phyloP scores from a whole-genome alignment of 768 basidiomycete species.

The Boletus sp. region DNA sequence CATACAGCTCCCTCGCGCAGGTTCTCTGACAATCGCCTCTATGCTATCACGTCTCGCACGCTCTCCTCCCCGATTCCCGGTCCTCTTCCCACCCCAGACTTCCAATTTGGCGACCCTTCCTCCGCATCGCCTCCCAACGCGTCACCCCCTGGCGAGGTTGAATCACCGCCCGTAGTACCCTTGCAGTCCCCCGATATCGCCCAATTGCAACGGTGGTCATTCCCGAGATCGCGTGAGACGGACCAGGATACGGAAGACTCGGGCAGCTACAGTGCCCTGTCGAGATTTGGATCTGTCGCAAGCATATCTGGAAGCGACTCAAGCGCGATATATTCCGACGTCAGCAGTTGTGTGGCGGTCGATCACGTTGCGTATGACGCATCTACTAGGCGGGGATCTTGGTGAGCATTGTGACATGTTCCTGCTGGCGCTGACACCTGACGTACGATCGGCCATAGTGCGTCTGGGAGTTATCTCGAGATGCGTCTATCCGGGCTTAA shows the following conservation, averaged over 20 bases:
- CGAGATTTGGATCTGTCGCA: conserved; percentile 61
- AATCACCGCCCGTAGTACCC: conserved; percentile 20
- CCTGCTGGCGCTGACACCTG: conserved; percentile 21
- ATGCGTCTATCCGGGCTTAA: conserved; percentile 31
- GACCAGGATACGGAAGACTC: conserved; percentile 57
- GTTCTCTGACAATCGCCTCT: conserved; percentile 47
- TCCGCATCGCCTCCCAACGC: conserved; percentile 44
- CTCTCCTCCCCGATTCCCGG: conserved; percentile 48
- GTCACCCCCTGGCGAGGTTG: conserved; percentile 50
- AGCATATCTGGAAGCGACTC: conserved; percentile 62
- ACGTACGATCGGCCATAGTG: conserved; percentile 26
- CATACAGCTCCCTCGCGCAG: conserved; percentile 20
- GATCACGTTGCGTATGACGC: conserved; percentile 33
- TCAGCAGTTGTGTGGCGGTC: conserved; percentile 35
- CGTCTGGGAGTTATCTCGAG: conserved; percentile 31
- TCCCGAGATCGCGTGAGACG: conserved; percentile 40
- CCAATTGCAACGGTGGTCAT: conserved; percentile 37
- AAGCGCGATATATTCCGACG: conserved; percentile 50
- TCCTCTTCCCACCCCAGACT: conserved; percentile 59
- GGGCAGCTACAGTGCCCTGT: conserved; percentile 43
- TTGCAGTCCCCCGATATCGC: conserved; percentile 46
- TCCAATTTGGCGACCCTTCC: conserved; percentile 62
- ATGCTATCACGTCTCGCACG: conserved; percentile 47
- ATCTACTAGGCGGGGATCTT: conserved; percentile 34
- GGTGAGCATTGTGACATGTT: conserved; percentile 19